Base-by-base conservation (phyloP, 495 filamentous ascomycete species). In the Halenospora varia region DNA sequence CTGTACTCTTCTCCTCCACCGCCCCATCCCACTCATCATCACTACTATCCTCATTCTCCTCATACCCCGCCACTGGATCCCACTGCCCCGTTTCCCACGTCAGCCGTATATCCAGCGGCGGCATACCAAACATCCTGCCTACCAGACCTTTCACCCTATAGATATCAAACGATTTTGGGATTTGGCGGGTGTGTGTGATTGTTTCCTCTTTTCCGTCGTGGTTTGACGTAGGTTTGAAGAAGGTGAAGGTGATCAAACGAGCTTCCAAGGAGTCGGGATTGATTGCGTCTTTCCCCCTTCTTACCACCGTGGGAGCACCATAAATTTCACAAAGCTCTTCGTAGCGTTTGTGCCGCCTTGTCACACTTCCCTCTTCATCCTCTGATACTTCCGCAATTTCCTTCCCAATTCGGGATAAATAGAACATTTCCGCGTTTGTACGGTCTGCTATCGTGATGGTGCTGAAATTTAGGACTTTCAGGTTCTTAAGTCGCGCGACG, bases 391-490 rank as follows among this genome's bases (percentile, higher is more conserved):
- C 75, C 15, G 87, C 83, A 18, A 96, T 73, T 63, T 89, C 88
- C 48, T 83, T 83, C 17, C 79, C 88, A 52, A 97, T 92, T 25
- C 84, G 80, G 4, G 83, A 86, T 10, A 97, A 82, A 67, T 97
- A 98, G 70, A 92, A 98, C 65, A 92, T 85, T 54, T 98, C 94
- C 11, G 89, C 90, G 63, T 97, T 91, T 46, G 78, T 76, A 18
- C 94, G 83, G 60, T 97, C 92, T 42, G 84, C 79, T 0, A 69
- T 56, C 0, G 84, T 82, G 61, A 98, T 88, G 2, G 73, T 76
- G 64, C 84, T 87, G 69, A 87, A 95, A 70, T 98, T 97, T 13
- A 98, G 80, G 0, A 71, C 74, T 25, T 80, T 78, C 11, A 95
- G 79, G 6, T 70, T 70, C 2, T 82, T 73, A 1, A 97, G 72